Percentiles rank a stretch among this genome's conserved stretches.
These are phyloP conservation scores for Remersonia thermophila DNA, from an alignment of 2,329 filamentous ascomycete species.

Conservation along the genomic window DNA sequence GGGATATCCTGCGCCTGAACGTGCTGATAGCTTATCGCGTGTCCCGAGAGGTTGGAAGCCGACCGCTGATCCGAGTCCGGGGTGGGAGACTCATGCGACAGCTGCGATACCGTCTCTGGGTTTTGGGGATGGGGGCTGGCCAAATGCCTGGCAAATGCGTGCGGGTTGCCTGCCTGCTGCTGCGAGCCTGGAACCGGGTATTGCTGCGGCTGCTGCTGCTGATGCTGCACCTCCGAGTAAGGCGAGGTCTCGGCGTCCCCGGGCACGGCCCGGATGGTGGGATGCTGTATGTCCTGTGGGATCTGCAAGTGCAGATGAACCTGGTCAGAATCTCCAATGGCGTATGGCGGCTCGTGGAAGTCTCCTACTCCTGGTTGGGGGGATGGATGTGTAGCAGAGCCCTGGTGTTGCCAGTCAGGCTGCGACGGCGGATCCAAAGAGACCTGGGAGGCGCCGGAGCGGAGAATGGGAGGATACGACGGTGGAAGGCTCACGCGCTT, in stretches of 20 bases:
- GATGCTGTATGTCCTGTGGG: constrained; percentile 26
- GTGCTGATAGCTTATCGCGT: constrained; percentile 29
- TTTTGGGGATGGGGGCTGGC: constrained; percentile 29
- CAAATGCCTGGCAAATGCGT: too few species aligned
- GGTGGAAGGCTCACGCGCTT: constrained; percentile 41
- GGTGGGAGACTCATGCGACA: constrained; percentile 48
- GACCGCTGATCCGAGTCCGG: constrained; percentile 35
- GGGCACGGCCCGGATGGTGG: constrained; percentile 37
- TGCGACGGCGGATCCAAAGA: constrained; percentile 25
- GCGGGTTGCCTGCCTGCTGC: constrained; percentile 12
- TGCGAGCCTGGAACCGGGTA: constrained; percentile 18
- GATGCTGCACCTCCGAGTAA: constrained; percentile 26
- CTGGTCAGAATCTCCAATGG: constrained; percentile 28
- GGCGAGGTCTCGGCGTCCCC: constrained; percentile 32
- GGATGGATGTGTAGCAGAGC: constrained; percentile 27
- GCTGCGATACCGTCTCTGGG: constrained; percentile 48
- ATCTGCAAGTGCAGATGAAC: constrained; percentile 27
- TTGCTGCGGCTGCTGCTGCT: constrained; percentile 12
- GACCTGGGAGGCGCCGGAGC: constrained; percentile 29
- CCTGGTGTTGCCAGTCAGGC: constrained; percentile 23
- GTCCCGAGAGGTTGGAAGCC: constrained; percentile 23
- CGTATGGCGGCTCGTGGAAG: constrained; percentile 21
- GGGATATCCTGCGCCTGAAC: constrained; percentile 25
- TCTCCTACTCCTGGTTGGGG: constrained; percentile 33
- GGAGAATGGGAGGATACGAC: constrained; percentile 28